Base-by-base conservation (phyloP, 208 protist species). In the Crithidia expoeki region DNA sequence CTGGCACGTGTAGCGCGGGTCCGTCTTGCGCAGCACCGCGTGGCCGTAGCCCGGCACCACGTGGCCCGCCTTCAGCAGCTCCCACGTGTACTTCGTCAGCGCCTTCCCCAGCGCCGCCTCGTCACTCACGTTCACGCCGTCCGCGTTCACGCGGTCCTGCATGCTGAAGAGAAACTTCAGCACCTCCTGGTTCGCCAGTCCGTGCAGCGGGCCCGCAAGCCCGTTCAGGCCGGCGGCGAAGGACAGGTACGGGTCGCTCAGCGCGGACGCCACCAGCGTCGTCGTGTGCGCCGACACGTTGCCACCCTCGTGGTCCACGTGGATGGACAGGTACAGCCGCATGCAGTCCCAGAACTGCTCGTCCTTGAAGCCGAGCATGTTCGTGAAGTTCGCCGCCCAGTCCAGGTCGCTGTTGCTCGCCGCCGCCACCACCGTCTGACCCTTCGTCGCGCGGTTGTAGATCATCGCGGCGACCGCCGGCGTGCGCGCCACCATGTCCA, bases 231-330 rank as follows among this genome's bases (percentile, higher is more conserved):
- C 97, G 19, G 96, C 98, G 61, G 82, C 60, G 69, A 98, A 93
- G 56, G 98, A 90, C 27, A 99, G 88, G 89, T 99, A 99, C 38
- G 98, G 98, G 84, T 99, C 98, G 50, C 95, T 98, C 14, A 99
- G 94, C 33, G 98, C 97, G 9, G 90, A 98, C 71, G 95, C 97
- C 40, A 99, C 98, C 27, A 99, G 89, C 67, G 97, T 95, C 46
- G 94, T 98, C n/a, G 97, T 94, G 85, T 99, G 98, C 38, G 98
- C 98, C 44, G 92, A 97, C 28, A 98, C 98, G 81, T 99, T 99
- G 78, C 97, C 98, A 63, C 97, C 92, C 84, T 98, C 96, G 81
- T 98, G 97, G 72, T 98, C 97, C 19, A 85, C 82, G 81, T 99
- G 97, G 59, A 99, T 93, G 46, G 83, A 89, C 17, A 99, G 86